Conservation (phyloP, 75 land plant species). For the Ceratopteris richardii region DNA sequence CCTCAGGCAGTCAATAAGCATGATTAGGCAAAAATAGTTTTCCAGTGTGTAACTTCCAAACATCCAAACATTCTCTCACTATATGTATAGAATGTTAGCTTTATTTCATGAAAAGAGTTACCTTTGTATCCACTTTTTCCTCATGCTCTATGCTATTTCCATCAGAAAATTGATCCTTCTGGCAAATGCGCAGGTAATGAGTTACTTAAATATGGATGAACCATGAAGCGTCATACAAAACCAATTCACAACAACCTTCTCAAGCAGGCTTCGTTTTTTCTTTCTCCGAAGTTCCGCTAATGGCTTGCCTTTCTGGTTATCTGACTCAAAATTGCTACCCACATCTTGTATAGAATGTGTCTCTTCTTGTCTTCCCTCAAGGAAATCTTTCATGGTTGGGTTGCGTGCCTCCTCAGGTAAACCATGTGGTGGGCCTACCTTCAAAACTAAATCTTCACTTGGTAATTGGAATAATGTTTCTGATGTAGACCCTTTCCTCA, state of each 20-base stretch:
- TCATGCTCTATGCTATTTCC: background rate
- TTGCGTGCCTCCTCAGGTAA: background rate
- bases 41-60: too few species aligned
- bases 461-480: background rate
- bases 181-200: background rate
- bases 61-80: too few species aligned
- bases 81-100: too few species aligned
- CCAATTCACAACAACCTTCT: background rate
- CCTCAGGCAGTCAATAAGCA: too few species aligned
- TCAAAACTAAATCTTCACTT: background rate
- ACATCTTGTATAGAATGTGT: background rate
- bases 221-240: too few species aligned
- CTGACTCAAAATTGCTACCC: background rate
- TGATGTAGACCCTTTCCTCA: background rate
- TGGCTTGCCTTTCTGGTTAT: background rate
- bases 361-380: background rate
- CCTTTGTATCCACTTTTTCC: background rate
- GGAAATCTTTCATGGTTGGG: background rate
- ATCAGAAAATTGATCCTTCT: slow-evolving; percentile 9
- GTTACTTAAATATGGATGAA: too few species aligned
- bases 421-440: background rate
- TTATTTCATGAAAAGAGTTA: background rate
- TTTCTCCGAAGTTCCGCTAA: slow-evolving; percentile 1
- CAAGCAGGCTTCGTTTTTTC: background rate
- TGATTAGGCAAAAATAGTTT: too few species aligned